Conservation (phyloP, 768 basidiomycete species). For the Lactifluus volemus region DNA sequence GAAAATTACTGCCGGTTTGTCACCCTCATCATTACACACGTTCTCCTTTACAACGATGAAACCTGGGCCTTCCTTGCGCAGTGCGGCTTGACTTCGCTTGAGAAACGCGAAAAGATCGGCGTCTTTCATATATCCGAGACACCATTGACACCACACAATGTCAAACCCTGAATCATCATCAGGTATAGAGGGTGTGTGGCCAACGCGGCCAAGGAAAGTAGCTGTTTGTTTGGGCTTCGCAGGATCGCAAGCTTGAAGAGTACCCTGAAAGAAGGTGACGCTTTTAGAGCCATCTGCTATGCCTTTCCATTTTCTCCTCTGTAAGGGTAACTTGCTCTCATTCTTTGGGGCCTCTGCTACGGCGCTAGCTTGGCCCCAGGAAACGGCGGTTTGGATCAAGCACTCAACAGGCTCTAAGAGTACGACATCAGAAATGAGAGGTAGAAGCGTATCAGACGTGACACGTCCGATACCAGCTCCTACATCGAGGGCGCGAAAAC, state of each 20-base stretch:
- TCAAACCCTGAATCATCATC: slow-evolving; percentile 60
- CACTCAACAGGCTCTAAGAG: slow-evolving; percentile 80
- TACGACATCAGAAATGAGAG: slow-evolving; percentile 78
- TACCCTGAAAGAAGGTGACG: slow-evolving; percentile 70
- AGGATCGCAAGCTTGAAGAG: slow-evolving; percentile 79
- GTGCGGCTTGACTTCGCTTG: slow-evolving; percentile 46
- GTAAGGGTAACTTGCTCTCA: slow-evolving; percentile 6
- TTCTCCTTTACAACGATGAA: slow-evolving; percentile 92
- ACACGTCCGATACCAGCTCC: slow-evolving; percentile 94
- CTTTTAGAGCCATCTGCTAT: slow-evolving; percentile 55
- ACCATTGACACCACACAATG: slow-evolving; percentile 97
- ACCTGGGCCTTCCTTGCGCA: slow-evolving; percentile 43
- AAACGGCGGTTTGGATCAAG: slow-evolving; percentile 69
- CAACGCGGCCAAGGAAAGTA: slow-evolving; percentile 56
- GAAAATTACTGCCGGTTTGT: slow-evolving; percentile 46
- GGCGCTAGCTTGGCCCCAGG: slow-evolving; percentile 26
- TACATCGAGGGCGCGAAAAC: slow-evolving; percentile 79
- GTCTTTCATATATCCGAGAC: slow-evolving; percentile 79
- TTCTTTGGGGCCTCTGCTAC: slow-evolving; percentile 25
- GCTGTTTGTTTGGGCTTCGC: slow-evolving; percentile 34
- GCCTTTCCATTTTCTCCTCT: slow-evolving; percentile 49
- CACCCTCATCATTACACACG: slow-evolving; percentile 56
- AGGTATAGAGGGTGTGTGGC: slow-evolving; percentile 41
- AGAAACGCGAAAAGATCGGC: slow-evolving; percentile 73
- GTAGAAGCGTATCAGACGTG: slow-evolving; percentile 81